These are phyloP conservation scores for Alternaria alternata DNA, from an alignment of 2,329 filamentous ascomycete species.

Conservation along the genomic window DNA sequence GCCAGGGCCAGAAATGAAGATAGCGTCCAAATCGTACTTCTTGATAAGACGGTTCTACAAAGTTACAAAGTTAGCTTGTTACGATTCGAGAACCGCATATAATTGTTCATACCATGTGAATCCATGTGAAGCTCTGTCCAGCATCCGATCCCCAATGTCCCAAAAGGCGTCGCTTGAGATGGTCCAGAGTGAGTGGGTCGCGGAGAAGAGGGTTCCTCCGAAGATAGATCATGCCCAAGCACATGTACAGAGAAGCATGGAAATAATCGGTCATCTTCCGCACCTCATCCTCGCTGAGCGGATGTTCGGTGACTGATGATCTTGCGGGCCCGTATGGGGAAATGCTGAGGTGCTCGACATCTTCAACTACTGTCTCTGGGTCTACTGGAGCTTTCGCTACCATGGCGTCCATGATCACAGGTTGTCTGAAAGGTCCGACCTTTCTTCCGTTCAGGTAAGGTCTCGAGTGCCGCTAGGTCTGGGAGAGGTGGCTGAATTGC, in stretches of 20 bases:
- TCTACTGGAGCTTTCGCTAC: constrained; percentile 29
- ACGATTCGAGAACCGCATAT: background rate
- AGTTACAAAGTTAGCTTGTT: background rate
- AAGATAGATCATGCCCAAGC: constrained; percentile 82
- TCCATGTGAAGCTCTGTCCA: constrained; percentile 82
- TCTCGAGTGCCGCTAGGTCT: constrained; percentile 7
- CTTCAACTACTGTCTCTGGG: constrained; percentile 36
- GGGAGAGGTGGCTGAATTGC: background rate
- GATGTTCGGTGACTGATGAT: constrained; percentile 67
- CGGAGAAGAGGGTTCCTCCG: constrained; percentile 75
- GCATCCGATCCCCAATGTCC: constrained; percentile 83
- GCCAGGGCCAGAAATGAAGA: constrained; percentile 79
- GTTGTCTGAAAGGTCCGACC: constrained; percentile 8
- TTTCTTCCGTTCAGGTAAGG: constrained; percentile 7
- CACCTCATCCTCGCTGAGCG: constrained; percentile 71
- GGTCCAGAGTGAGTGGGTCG: constrained; percentile 72
- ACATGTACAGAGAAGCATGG: constrained; percentile 76
- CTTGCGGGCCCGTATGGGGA: constrained; percentile 71
- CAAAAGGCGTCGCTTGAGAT: constrained; percentile 76
- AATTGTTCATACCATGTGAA: constrained; percentile 67
- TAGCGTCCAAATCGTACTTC: constrained; percentile 76
- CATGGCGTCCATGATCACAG: constrained; percentile 36
- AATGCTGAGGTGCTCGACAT: constrained; percentile 52
- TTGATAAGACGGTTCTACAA: constrained; percentile 74
- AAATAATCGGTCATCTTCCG: constrained; percentile 76